Conservation (phyloP, 371 early-diverging fungal genomes). For the Cokeromyces recurvatus region DNA sequence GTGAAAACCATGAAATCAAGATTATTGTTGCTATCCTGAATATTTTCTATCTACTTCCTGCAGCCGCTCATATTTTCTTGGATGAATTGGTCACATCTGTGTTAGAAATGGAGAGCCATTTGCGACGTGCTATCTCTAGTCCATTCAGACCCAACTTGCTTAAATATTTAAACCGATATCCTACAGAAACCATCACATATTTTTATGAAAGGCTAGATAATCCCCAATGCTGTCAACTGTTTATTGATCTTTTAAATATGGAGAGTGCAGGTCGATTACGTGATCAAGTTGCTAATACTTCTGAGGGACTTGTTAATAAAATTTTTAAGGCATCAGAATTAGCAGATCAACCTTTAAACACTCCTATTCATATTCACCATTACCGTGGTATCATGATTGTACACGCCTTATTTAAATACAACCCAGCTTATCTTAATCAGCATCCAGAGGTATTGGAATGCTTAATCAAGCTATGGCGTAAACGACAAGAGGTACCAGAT, state of each 20-base stretch:
- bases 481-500: conserved; percentile 24
- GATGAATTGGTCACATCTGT: conserved; percentile 84
- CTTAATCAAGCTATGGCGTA: conserved; percentile 53
- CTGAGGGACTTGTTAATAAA: conserved; percentile 51
- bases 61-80: conserved; percentile 89
- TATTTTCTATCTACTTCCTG: conserved; percentile 89
- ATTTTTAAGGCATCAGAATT: conserved; percentile 43
- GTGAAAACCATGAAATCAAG: conserved; percentile 86
- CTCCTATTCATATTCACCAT: conserved; percentile 17
- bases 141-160: conserved; percentile 92
- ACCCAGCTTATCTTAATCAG: conserved; percentile 59
- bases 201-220: conserved; percentile 74
- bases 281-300: conserved; percentile 59
- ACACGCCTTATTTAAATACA: conserved; percentile 48
- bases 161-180: conserved; percentile 85
- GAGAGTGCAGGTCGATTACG: conserved; percentile 69
- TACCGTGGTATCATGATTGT: conserved; percentile 67
- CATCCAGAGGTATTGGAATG: conserved; percentile 47
- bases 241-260: conserved; percentile 62
- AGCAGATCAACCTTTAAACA: not conserved
- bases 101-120: conserved; percentile 75
- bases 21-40: conserved; percentile 93
- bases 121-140: conserved; percentile 80
- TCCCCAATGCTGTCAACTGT: conserved; percentile 56
- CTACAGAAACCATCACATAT: conserved; percentile 79